phyloP scores from a whole-genome alignment of 768 basidiomycete genomes.

The Trichaptum fuscoviolaceum region DNA sequence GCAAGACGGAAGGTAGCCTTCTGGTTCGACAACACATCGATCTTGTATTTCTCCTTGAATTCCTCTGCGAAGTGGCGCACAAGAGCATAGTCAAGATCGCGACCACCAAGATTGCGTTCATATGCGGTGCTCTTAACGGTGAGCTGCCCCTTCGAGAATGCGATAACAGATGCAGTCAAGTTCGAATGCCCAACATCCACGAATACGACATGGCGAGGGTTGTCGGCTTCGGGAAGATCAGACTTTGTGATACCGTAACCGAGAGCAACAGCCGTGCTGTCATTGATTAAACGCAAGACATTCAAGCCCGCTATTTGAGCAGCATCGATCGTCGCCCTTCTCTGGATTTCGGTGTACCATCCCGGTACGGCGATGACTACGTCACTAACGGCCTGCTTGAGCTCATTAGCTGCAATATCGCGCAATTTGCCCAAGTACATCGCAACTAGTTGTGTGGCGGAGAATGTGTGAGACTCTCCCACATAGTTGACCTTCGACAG shows the following conservation, averaged over 20 bases:
- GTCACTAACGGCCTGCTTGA: conserved; percentile 83
- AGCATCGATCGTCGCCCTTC: conserved; percentile 85
- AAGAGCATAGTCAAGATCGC: conserved; percentile 92
- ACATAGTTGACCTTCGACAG: conserved; percentile 74
- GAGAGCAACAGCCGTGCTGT: conserved; percentile 91
- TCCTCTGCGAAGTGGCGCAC: conserved; percentile 84
- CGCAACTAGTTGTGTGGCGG: conserved; percentile 86
- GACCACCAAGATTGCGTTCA: conserved; percentile 91
- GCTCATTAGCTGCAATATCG: conserved; percentile 80
- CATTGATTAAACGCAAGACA: conserved; percentile 92
- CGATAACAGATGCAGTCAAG: conserved; percentile 81
- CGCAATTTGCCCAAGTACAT: conserved; percentile 89
- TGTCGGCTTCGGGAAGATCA: conserved; percentile 84
- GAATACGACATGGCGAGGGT: conserved; percentile 84
- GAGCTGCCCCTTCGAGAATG: conserved; percentile 92
- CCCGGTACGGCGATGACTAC: conserved; percentile 95
- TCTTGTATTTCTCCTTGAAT: conserved; percentile 97
- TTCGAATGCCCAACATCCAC: conserved; percentile 94
- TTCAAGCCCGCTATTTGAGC: conserved; percentile 87
- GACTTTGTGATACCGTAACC: conserved; percentile 99
- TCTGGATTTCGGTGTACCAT: conserved; percentile 94
- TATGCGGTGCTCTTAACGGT: conserved; percentile 83
- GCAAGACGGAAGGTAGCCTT: conserved; percentile 91
- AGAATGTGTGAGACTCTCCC: conserved; percentile 74
- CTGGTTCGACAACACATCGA: conserved; percentile 86